Conservation (phyloP, 2,329 filamentous ascomycete species). For the Phyllosticta paracitricarpa region DNA sequence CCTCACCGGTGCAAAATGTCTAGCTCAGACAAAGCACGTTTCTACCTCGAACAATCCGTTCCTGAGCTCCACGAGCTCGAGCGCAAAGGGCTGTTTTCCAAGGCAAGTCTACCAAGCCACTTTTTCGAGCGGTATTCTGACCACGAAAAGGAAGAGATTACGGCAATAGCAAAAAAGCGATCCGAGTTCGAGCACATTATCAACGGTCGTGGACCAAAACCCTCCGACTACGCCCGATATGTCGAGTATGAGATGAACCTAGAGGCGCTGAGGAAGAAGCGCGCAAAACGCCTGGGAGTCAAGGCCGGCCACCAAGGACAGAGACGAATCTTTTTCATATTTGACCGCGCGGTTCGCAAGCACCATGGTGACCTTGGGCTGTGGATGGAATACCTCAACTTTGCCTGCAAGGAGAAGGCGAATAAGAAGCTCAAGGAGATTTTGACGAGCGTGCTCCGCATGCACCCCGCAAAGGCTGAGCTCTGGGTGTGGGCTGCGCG, state of each 20-base stretch:
- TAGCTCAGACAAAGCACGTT: slow-evolving; percentile 81
- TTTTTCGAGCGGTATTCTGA: slow-evolving; percentile 10
- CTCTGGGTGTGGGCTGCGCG: slow-evolving; percentile 81
- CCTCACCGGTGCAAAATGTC: slow-evolving; percentile 4
- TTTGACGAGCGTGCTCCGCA: slow-evolving; percentile 59
- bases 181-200: slow-evolving; percentile 90
- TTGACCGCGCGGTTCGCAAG: slow-evolving; percentile 74
- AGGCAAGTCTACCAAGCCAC: slow-evolving; percentile 39
- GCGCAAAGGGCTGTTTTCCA: slow-evolving; percentile 80
- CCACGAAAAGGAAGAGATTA: slow-evolving; percentile 67
- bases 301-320: slow-evolving; percentile 64
- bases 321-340: slow-evolving; percentile 76
- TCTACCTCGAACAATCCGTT: slow-evolving; percentile 84
- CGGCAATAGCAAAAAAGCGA: slow-evolving; percentile 76
- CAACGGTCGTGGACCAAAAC: slow-evolving; percentile 63
- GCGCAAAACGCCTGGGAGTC: slow-evolving; percentile 70
- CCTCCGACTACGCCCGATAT: slow-evolving; percentile 76
- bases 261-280: slow-evolving; percentile 70
- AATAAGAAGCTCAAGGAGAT: slow-evolving; percentile 51
- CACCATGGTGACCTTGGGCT: slow-evolving; percentile 72
- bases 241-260: slow-evolving; percentile 58
- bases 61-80: slow-evolving; percentile 89
- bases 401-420: slow-evolving; percentile 57
- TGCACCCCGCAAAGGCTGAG: slow-evolving; percentile 74
- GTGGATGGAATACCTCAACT: slow-evolving; percentile 87